A percentile compares a stretch with the other conserved stretches of the same genome.
Evolutionary conservation across 2,329 filamentous ascomycete genomes (phyloP).

Genomic region (Claviceps digitariae): DNA sequence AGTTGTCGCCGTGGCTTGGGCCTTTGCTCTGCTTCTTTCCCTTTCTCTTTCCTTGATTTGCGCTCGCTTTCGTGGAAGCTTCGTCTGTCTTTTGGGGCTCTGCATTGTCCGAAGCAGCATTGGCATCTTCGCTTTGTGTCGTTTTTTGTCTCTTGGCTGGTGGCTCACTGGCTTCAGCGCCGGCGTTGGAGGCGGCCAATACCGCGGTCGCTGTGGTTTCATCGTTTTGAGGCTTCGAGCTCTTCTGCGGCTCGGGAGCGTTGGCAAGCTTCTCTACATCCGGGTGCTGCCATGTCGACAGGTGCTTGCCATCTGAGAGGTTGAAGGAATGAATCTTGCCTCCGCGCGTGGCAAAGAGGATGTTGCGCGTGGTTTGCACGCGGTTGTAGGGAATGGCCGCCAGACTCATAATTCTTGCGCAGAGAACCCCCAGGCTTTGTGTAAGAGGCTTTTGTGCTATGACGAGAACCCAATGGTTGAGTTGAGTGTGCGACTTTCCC

Average conservation of each 20-base stretch:
- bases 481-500: not conserved
- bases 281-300: constrained; percentile 49
- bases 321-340: constrained; percentile 56
- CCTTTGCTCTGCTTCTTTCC: constrained; percentile 17
- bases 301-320: constrained; percentile 39
- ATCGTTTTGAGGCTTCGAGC: constrained; percentile 7
- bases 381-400: constrained; percentile 49
- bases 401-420: constrained; percentile 1
- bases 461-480: not conserved
- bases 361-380: constrained; percentile 37
- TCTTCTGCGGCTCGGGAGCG: constrained; percentile 10
- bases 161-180: constrained; percentile 15
- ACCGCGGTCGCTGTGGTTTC: constrained; percentile 3
- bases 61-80: constrained; percentile 8
- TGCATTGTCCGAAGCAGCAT: not conserved
- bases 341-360: constrained; percentile 63
- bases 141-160: constrained; percentile 24
- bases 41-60: constrained; percentile 12
- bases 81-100: constrained; percentile 7
- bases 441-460: no score
- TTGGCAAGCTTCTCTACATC: constrained; percentile 21
- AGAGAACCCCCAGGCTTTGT: not conserved
- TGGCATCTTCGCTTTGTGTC: constrained; percentile 13
- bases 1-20: constrained; percentile 8
- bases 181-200: constrained; percentile 7